These are phyloP conservation scores for Globisporangium paroecandrum DNA, from an alignment of 352 stramenopile genomes.

Conservation along the genomic window DNA sequence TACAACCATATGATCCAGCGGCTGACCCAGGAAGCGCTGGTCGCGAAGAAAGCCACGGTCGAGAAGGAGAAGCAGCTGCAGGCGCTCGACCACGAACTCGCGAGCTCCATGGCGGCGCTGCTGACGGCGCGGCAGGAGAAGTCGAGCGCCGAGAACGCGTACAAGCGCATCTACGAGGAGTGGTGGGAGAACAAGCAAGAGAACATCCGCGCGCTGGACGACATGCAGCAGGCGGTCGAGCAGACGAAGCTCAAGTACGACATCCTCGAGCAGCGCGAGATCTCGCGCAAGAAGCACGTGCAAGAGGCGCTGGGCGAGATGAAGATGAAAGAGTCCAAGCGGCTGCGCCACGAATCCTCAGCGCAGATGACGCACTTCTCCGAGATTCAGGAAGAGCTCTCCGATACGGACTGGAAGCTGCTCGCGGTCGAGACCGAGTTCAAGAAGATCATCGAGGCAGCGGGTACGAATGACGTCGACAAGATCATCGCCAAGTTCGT, in stretches of 20 bases:
- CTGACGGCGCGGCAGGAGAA: constrained; percentile 69
- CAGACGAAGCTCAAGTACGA: constrained; percentile 72
- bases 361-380: constrained; percentile 77
- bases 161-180: constrained; percentile 63
- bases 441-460: constrained; percentile 74
- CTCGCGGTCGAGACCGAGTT: constrained; percentile 64
- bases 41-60: constrained; percentile 61
- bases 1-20: constrained; percentile 86
- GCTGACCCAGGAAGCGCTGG: constrained; percentile 51
- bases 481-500: constrained; percentile 82
- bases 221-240: constrained; percentile 73
- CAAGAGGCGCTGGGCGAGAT: constrained; percentile 66
- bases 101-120: constrained; percentile 44
- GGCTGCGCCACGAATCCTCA: constrained; percentile 69
- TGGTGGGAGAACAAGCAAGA: constrained; percentile 75
- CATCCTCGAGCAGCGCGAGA: constrained; percentile 71
- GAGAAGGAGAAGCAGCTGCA: constrained; percentile 61
- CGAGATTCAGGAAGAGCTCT: constrained; percentile 76
- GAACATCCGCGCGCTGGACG: constrained; percentile 66
- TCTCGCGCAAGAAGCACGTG: constrained; percentile 72
- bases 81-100: constrained; percentile 54
- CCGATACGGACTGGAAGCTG: constrained; percentile 64
- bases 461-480: constrained; percentile 74
- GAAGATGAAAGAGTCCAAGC: constrained; percentile 64
- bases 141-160: constrained; percentile 49